Base-by-base conservation (phyloP, 805 yeast species). In the Blastobotrys chiropterorum region DNA sequence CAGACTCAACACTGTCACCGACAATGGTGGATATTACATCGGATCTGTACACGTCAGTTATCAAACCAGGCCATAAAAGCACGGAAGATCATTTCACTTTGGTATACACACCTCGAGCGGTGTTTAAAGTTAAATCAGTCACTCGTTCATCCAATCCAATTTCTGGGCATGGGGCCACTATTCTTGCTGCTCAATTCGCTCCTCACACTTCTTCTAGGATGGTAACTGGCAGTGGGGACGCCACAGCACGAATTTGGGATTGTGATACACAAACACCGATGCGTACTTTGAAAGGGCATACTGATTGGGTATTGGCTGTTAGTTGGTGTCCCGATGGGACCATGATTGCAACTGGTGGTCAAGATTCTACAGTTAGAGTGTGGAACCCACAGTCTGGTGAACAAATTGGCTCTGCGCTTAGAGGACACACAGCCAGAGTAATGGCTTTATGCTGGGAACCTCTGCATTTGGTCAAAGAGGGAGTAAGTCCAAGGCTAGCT, bases 211-310 rank as follows among this genome's bases (percentile, higher is more conserved):
- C 92, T 15, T 77, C 90, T 1, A 75, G 87, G 59, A 82, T 90
- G 85, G 94, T 87, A 41, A 86, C 97, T 0, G 99, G 99, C 38
- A 88, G 97, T 3, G 99, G 99, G 44, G 99, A 94, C 68, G 80
- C 85, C 38, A 90, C 98, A 6, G 97, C 98, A 1, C 76, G 98
- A 65, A 79, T 92, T 46, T 94, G 99, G 99, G 97, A 90, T 69
- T 86, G 96, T 67, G 84, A 89, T 61, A 90, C 98, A 0, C 94
- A 88, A 59, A 94, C 99, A 0, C 96, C 97, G 6, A 72, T 83
- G 63, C 78, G 81, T 55, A 87, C 95, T 0, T 71, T 94, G 49
- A 63, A 74, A 3, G 98, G 98, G 0, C 99, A 94, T 63, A 72
- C 80, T 8, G 89, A 90, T 71, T 94, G 97, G 97, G 98, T 94